Evolutionary conservation across 164 flowering plant species (phyloP), one percentile per base, ranked within the genome.

Genomic region (Nymphaea colorata): DNA sequence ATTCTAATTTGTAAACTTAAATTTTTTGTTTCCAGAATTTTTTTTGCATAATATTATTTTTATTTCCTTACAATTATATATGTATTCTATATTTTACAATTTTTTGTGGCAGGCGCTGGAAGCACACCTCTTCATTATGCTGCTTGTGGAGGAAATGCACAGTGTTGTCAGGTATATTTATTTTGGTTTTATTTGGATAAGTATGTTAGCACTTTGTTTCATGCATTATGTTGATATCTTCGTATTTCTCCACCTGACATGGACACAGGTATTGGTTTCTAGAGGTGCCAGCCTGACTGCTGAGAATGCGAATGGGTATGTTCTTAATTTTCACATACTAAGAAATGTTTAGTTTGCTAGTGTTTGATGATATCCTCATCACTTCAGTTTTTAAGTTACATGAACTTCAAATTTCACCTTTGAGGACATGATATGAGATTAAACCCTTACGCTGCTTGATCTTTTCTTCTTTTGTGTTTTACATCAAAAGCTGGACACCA

Each of bases 81-180:
- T 25, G 36, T 25, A 25, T 25, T 25, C 36, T 25, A 25, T 25
- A 25, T 25, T 25, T 25, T 25, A 25, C 36, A 25, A 25, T 67
- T 36, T 45, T 53, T 64, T 41, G n/a, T 69, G 73, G 67, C 89
- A 93, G 97, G 98, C 75, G 86, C 97, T 17, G 96, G 96, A 70
- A 93, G 98, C 83, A 87, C 94, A 41, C 81, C 98, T 11, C 96
- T 93, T 61, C 98, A 93, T 78, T 93, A 93, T 76, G 98, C 98
- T 61, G 98, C 97, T 25, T 90, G 94, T 76, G 96, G 97, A 71
- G 98, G 98, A 69, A 93, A 82, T 85, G 82, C 79, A 44, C 91
- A 89, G 64, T 93, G 98, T 73, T 93, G 98, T 70, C 96, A 87
- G 78, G 98, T 93, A 80, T n/a, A 79, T 71, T 66, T 64, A 6